These are phyloP conservation scores for Pestalotiopsis sp. DNA, from an alignment of 2,329 filamentous ascomycete species.

Conservation along the genomic window DNA sequence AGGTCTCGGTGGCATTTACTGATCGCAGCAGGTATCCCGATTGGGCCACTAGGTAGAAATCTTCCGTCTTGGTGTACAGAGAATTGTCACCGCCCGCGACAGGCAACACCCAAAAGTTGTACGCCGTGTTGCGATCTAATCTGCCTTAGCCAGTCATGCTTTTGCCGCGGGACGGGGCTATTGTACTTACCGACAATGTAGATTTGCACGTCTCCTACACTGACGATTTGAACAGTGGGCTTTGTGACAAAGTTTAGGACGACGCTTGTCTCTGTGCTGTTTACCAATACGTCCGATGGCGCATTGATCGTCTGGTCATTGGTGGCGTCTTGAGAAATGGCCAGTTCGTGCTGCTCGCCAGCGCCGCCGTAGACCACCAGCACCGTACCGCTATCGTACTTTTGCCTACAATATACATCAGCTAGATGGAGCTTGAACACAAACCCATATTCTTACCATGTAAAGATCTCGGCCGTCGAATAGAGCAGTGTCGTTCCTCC, in stretches of 20 bases:
- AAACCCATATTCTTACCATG: constrained; percentile 48
- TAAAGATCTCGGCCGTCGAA: constrained; percentile 71
- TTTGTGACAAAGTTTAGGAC: background rate
- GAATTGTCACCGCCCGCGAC: background rate
- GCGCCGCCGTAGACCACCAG: constrained; percentile 4
- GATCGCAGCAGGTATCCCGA: constrained; percentile 4
- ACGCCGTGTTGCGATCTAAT: constrained; percentile 8
- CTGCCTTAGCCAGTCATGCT: background rate
- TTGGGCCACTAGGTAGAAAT: constrained; percentile 2
- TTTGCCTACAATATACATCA: background rate
- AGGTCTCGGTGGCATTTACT: background rate
- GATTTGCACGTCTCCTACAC: background rate
- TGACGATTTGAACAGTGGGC: background rate
- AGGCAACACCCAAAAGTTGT: constrained; percentile 8
- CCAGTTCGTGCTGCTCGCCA: constrained; percentile 6
- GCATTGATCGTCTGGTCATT: background rate
- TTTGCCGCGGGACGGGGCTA: background rate
- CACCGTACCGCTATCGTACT: background rate
- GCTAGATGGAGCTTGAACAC: background rate
- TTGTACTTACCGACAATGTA: background rate
- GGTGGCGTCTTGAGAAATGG: background rate
- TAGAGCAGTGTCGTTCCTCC: constrained; percentile 64
- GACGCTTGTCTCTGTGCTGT: background rate
- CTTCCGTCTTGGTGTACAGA: constrained; percentile 1
- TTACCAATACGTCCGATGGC: background rate